phyloP scores from a whole-genome alignment of 305 asterid species.

The Fraxinus albicans region DNA sequence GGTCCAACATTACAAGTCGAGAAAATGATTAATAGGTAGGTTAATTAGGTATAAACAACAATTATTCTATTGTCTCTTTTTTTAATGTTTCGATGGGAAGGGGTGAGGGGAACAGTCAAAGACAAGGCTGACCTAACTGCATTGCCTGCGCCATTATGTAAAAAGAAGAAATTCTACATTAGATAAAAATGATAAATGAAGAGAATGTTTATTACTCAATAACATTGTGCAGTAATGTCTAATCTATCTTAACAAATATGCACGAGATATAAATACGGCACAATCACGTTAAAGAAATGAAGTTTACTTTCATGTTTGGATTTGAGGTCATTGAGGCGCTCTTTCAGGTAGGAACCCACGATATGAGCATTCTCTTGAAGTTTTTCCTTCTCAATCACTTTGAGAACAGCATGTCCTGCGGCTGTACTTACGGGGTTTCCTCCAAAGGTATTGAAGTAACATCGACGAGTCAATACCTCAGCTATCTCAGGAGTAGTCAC shows the following conservation, averaged over 20 bases:
- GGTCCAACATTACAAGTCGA: background rate
- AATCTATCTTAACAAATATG: background rate
- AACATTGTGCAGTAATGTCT: background rate
- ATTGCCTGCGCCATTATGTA: background rate
- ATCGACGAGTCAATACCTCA: slow-evolving; percentile 54
- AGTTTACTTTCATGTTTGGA: slow-evolving; percentile 58
- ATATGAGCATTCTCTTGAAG: slow-evolving; percentile 66
- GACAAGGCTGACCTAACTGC: background rate
- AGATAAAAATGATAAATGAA: background rate
- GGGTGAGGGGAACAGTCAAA: background rate
- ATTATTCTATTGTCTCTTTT: background rate
- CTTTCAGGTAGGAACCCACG: slow-evolving; percentile 66
- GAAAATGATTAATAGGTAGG: background rate
- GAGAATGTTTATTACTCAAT: background rate
- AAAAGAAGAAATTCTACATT: background rate
- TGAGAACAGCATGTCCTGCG: slow-evolving; percentile 69
- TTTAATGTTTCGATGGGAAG: background rate
- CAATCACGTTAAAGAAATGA: background rate
- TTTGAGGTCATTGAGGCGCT: slow-evolving; percentile 56
- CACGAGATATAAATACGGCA: background rate
- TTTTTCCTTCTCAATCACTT: slow-evolving; percentile 59
- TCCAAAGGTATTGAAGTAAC: slow-evolving; percentile 79
- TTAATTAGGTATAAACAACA: background rate
- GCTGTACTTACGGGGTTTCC: slow-evolving; percentile 78
- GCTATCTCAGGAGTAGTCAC: slow-evolving; percentile 66